Percentiles rank a stretch among this genome's conserved stretches.
These are phyloP conservation scores for Epichloe glyceriae DNA, from an alignment of 2,329 filamentous ascomycete species.

Conservation along the genomic window DNA sequence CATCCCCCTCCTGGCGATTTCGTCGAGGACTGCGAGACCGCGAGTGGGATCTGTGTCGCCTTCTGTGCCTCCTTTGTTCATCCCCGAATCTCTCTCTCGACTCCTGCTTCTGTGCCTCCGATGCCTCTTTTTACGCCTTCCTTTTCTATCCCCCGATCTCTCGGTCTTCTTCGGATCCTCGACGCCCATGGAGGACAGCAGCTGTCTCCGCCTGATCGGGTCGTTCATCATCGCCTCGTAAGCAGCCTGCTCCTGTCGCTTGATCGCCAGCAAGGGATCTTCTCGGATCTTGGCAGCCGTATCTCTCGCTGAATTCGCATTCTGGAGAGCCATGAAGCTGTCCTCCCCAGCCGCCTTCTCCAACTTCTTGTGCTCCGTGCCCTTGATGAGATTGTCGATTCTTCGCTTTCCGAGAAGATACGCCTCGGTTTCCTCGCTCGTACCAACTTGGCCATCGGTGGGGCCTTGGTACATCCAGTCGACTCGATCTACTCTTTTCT, in stretches of 20 bases:
- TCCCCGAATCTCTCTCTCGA: conserved; percentile 3
- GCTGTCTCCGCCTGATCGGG: conserved; percentile 50
- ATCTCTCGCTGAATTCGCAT: conserved; percentile 64
- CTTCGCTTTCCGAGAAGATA: conserved; percentile 86
- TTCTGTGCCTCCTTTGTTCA: conserved; percentile 14
- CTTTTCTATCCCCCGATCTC: conserved; percentile 17
- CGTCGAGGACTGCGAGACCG: conserved; percentile 30
- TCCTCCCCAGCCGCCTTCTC: conserved; percentile 59
- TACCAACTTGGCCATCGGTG: conserved; percentile 60
- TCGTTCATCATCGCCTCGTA: conserved; percentile 73
- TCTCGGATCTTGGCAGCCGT: conserved; percentile 76
- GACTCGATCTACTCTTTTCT: conserved; percentile 67
- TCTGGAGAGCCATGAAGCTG: conserved; percentile 46
- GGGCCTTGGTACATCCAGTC: conserved; percentile 98
- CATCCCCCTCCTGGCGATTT: conserved; percentile 13
- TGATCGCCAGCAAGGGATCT: conserved; percentile 86
- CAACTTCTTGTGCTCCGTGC: conserved; percentile 66
- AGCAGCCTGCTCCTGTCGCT: conserved; percentile 75
- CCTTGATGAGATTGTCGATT: conserved; percentile 72
- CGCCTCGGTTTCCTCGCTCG: conserved; percentile 79
- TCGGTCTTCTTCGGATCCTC: conserved; percentile 34
- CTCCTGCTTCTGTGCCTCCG: conserved; percentile 6
- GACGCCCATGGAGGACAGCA: conserved; percentile 52
- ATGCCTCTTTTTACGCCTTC: conserved; percentile 12
- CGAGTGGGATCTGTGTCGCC: conserved; percentile 32